Evolutionary conservation across 345 rosid genomes (phyloP).

Genomic region (Nasturtium officinale): DNA sequence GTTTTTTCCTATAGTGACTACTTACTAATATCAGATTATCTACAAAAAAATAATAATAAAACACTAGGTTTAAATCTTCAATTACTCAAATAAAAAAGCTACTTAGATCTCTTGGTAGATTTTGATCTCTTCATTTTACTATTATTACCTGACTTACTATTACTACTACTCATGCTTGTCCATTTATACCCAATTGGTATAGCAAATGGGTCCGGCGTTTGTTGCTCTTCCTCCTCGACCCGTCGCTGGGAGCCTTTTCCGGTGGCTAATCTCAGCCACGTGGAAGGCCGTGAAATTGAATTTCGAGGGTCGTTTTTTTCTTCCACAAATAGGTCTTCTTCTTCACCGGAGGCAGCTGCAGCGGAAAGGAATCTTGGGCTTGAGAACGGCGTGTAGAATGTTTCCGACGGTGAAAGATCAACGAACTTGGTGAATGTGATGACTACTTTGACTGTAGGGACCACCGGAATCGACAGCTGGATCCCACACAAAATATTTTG

Average conservation of each 20-base stretch:
- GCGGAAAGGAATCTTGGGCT: slow-evolving; percentile 61
- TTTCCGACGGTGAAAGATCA: slow-evolving; percentile 74
- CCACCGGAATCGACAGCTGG: slow-evolving; percentile 98
- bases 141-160: slow-evolving; percentile 48
- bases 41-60: slow-evolving; percentile 19
- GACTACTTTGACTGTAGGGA: slow-evolving; percentile 93
- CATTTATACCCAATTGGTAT: slow-evolving; percentile 84
- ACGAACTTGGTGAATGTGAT: slow-evolving; percentile 92
- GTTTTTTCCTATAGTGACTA: slow-evolving; percentile 17
- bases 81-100: background rate
- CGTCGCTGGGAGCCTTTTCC: slow-evolving; percentile 52
- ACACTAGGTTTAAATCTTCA: background rate
- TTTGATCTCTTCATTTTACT: slow-evolving; percentile 60
- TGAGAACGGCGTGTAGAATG: slow-evolving; percentile 89
- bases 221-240: slow-evolving; percentile 35
- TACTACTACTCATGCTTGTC: slow-evolving; percentile 51
- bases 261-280: slow-evolving; percentile 59
- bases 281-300: slow-evolving; percentile 41
- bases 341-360: slow-evolving; percentile 20
- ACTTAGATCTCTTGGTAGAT: slow-evolving; percentile 64
- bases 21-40: slow-evolving; percentile 34
- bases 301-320: slow-evolving; percentile 46
- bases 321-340: slow-evolving; percentile 42
- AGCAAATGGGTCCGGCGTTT: slow-evolving; percentile 66
- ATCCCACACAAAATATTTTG: slow-evolving; percentile 37